Evolutionary conservation across 176 grass and related monocot genomes (phyloP), one percentile per base, ranked within the genome.

Genomic region (Saccharum spontaneum): DNA sequence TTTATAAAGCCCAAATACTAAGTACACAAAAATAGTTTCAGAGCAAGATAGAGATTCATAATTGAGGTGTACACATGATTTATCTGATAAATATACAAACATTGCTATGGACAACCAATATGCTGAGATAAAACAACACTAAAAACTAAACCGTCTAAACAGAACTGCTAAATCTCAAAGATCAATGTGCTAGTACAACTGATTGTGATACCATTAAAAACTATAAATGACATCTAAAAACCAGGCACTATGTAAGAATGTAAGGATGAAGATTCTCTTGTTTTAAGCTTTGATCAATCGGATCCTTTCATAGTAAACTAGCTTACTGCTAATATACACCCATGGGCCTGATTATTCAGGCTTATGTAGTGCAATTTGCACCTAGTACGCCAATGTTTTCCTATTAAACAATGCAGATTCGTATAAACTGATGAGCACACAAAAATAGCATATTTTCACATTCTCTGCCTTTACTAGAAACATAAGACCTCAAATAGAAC

Each of bases 301-400:
- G 41, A 73, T 39, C 55, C 31, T 86, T 46, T 39, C 33, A 40
- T 80, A 80, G 26, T 44, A 63, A 67, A 81, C 78, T 68, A 75
- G 43, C 45, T 81, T 28, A 70, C 33, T 41, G 14, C 11, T 72
- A 13, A n/a, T 73, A 46, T 26, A 72, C n/a, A 28, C 45, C 8
- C 11, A 28, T 28, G 28, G 28, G 28, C 28, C 28, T 28, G 28
- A 28, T 57, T 57, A 57, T 57, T 18, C 18, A 57, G 18, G 50
- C 17, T 54, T 55, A 57, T 57, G 18, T 4, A 57, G 52, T 57
- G 52, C 52, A 57, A 57, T 15, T 57, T 22, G 52, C 52, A 22
- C 52, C 6, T 57, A 57, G 15, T 57, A 57, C 2, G 1, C 17
- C 18, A 22, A 48, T 2, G 22, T 22, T 57, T 9, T 18, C 6